phyloP scores from a whole-genome alignment of 2,329 filamentous ascomycete species.

The Aspergillus pseudotamarii region DNA sequence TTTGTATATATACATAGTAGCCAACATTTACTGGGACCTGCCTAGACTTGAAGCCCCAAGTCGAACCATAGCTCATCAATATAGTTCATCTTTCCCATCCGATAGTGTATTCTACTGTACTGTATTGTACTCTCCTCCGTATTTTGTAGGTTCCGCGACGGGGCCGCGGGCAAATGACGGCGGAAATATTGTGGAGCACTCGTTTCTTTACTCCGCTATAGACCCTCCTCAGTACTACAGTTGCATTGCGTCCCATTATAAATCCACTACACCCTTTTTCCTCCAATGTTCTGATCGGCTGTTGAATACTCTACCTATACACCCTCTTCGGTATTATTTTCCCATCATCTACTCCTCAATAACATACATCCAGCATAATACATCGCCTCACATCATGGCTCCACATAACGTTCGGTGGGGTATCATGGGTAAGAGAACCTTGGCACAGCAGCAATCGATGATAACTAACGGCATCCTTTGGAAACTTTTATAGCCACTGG shows the following conservation, averaged over 20 bases:
- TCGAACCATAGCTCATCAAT: not conserved
- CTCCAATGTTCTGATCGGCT: not conserved
- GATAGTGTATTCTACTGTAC: not conserved
- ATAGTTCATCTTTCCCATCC: not conserved
- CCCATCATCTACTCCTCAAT: not conserved
- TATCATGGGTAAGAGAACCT: slow-evolving; percentile 42
- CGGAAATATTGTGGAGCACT: not conserved
- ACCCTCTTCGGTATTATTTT: not conserved
- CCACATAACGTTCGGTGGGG: slow-evolving; percentile 46
- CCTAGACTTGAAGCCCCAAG: not conserved
- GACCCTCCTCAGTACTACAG: not conserved
- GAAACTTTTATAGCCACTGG: slow-evolving; percentile 42
- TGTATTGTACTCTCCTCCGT: not conserved
- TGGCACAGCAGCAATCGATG: not conserved
- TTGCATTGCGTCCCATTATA: not conserved
- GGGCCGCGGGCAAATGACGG: not conserved
- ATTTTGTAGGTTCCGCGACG: not conserved
- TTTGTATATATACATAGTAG: not conserved
- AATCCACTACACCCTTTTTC: not conserved
- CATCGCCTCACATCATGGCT: slow-evolving; percentile 28
- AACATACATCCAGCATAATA: not conserved
- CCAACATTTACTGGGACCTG: not conserved
- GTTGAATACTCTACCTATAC: not conserved
- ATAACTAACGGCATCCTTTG: slow-evolving; percentile 17
- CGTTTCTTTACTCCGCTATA: not conserved